Conservation (phyloP, 2,329 filamentous ascomycete species). For the Daldinia sp. region DNA sequence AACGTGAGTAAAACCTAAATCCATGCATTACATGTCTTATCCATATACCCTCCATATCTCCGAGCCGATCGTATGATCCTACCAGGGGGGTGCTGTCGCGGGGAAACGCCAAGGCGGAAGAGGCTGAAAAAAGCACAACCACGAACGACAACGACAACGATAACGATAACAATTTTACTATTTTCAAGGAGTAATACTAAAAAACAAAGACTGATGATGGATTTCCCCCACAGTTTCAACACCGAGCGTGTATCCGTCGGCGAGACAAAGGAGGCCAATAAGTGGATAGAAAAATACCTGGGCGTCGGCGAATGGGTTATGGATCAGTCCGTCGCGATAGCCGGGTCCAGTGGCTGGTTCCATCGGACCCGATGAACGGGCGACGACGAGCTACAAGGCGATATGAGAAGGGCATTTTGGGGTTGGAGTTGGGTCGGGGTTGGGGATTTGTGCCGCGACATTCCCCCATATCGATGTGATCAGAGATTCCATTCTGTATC, state of each 20-base stretch:
- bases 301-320: slow-evolving; percentile 97
- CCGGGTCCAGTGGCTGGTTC: slow-evolving; percentile 89
- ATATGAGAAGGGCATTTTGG: background rate
- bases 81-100: background rate
- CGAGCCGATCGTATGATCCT: background rate
- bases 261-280: slow-evolving; percentile 83
- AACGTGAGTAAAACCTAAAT: slow-evolving; percentile 76
- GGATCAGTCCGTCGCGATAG: slow-evolving; percentile 94
- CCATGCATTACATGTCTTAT: slow-evolving; percentile 13
- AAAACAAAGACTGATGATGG: slow-evolving; percentile 44
- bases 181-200: too few relatives aligned
- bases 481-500: background rate
- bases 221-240: slow-evolving; percentile 78
- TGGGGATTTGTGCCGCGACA: background rate
- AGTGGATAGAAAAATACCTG: slow-evolving; percentile 93
- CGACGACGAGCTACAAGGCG: background rate
- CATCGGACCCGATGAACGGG: slow-evolving; percentile 80
- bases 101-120: slow-evolving; percentile 9
- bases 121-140: background rate
- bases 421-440: too few relatives aligned
- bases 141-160: background rate
- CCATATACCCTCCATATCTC: background rate
- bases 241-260: slow-evolving; percentile 84
- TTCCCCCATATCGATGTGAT: background rate
- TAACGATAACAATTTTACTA: too few relatives aligned